Evolutionary conservation across 441 rosid genomes (phyloP).

Genomic region (Jatropha podagrica): DNA sequence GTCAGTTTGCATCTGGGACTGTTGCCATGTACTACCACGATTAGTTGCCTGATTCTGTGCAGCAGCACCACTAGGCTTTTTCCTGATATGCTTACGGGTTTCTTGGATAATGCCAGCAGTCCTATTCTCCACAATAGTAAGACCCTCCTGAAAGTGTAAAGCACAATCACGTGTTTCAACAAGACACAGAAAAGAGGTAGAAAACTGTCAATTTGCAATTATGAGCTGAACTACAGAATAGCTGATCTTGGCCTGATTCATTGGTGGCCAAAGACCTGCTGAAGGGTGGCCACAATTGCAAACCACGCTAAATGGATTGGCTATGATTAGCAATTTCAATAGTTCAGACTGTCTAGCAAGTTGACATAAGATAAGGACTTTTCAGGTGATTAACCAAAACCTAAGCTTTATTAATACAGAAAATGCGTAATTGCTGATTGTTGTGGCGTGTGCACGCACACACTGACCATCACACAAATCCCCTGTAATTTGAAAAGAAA

Average conservation of each 20-base stretch:
- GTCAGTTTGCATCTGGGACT: slow-evolving; percentile 28
- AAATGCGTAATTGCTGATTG: neutral
- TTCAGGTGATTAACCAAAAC: neutral
- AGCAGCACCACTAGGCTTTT: slow-evolving; percentile 47
- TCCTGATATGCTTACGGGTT: slow-evolving; percentile 68
- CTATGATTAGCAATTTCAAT: neutral
- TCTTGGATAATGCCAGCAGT: slow-evolving; percentile 74
- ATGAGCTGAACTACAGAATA: neutral
- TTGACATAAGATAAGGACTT: neutral
- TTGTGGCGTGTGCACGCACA: neutral
- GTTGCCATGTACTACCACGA: slow-evolving; percentile 42
- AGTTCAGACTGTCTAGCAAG: neutral
- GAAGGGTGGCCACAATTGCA: neutral
- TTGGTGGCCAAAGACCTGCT: neutral
- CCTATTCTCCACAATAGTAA: slow-evolving; percentile 62
- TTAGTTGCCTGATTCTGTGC: slow-evolving; percentile 27
- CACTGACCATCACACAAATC: neutral
- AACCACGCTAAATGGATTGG: neutral
- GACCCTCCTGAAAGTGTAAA: slow-evolving; percentile 61
- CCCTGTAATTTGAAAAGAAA: neutral
- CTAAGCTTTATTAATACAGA: neutral
- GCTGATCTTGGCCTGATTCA: neutral
- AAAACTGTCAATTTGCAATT: neutral
- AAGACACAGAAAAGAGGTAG: neutral
- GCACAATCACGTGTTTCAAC: neutral